These are phyloP conservation scores for Diutina sp. DNA, from an alignment of 1,139 yeast genomes.

Conservation along the genomic window DNA sequence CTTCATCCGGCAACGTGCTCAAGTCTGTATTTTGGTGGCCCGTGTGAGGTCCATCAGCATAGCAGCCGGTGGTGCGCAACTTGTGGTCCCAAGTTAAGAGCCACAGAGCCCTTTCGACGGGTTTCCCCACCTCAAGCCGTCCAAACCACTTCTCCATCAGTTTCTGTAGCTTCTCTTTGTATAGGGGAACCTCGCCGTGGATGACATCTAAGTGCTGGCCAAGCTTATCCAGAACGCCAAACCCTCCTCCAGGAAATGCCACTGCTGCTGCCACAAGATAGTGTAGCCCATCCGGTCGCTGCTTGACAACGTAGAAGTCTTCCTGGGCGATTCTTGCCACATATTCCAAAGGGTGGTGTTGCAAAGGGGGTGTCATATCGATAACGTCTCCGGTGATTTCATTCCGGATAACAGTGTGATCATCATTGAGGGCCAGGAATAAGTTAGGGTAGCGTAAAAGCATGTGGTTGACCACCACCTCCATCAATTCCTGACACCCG, in stretches of 20 bases:
- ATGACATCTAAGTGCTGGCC: slow-evolving; percentile 53
- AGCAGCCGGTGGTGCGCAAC: slow-evolving; percentile 12
- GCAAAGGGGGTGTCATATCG: slow-evolving; percentile 46
- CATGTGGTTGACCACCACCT: slow-evolving; percentile 47
- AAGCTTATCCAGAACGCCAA: slow-evolving; percentile 44
- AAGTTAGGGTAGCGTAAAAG: slow-evolving; percentile 47
- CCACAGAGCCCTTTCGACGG: slow-evolving; percentile 71
- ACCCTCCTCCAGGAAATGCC: slow-evolving; percentile 70
- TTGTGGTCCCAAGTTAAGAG: slow-evolving; percentile 63
- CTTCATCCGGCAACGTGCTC: slow-evolving; percentile 5
- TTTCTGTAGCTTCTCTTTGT: slow-evolving; percentile 46
- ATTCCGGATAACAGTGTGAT: slow-evolving; percentile 37
- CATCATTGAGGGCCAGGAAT: slow-evolving; percentile 33
- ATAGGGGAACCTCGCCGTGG: slow-evolving; percentile 64
- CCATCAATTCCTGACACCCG: slow-evolving; percentile 53
- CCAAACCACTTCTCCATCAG: slow-evolving; percentile 72
- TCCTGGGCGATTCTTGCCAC: slow-evolving; percentile 65
- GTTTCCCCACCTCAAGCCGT: slow-evolving; percentile 41
- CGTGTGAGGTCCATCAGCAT: neutral
- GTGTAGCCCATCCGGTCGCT: slow-evolving; percentile 46
- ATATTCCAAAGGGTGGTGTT: slow-evolving; percentile 49
- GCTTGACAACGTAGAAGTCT: slow-evolving; percentile 52
- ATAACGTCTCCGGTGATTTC: slow-evolving; percentile 48
- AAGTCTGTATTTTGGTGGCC: neutral
- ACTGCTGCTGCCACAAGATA: slow-evolving; percentile 65